Evolutionary conservation across 257 asterid species (phyloP), one percentile per base, ranked within the genome.

Genomic region (Craterostigma plantagineum): DNA sequence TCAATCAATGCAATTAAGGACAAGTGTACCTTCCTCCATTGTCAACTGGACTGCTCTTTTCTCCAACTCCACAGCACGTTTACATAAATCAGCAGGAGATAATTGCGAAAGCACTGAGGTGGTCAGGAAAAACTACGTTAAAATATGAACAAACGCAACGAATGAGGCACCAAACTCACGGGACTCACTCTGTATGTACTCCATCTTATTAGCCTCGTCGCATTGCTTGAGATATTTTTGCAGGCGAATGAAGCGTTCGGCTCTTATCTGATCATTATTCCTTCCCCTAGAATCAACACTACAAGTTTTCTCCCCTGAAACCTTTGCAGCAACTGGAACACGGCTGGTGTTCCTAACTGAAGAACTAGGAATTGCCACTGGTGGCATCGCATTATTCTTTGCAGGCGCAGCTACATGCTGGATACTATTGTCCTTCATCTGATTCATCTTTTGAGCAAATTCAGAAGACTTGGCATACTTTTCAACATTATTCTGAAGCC

Each of bases 41-140:
- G 71, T 47, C 68, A 76, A 70, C 62, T 71, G 76, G 56, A 67
- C 69, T 34, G 81, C 66, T 64, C 84, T 67, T 48, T 57, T 74
- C 76, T 81, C 97, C 69, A 81, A 58, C 33, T 65, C 92, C 60
- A 64, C 67, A 1, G 97, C 97, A 59, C 65, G 82, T 66, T 57
- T 69, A 49, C 87, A 81, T 18, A 86, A 94, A 47, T 76, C 90
- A 16, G 61, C 36, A n/a, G 93, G 79, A 42, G 87, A 49, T 36
- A 67, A 56, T 57, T 43, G 69, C 68, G 67, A 59, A 50, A 78
- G 84, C 65, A 44, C 95, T 81, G 72, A 57, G 34, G 13, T 55
- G 57, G 52, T 52, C 49, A 50, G 61, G 2, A 4, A 37, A n/a
- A n/a, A n/a, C n/a, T n/a, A n/a, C n/a, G n/a, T 14, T 45, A 38